These are phyloP conservation scores for Sclerotinia glacialis DNA, from an alignment of 2,329 filamentous ascomycete species.

Conservation along the genomic window DNA sequence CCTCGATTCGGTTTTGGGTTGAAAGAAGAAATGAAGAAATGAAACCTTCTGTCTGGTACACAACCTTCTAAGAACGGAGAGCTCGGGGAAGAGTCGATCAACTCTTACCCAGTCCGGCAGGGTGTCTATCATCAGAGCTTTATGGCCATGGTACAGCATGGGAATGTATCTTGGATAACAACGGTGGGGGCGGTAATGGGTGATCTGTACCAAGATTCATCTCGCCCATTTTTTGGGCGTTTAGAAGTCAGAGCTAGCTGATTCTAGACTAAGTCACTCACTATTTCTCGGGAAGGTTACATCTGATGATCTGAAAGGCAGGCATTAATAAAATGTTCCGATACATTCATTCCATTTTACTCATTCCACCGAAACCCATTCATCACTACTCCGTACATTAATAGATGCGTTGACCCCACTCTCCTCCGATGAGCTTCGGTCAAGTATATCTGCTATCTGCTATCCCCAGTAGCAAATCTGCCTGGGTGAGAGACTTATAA, in stretches of 20 bases:
- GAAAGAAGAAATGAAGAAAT: not conserved
- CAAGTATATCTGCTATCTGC: not conserved
- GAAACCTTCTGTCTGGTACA: not conserved
- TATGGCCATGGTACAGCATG: not conserved
- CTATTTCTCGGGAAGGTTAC: not conserved
- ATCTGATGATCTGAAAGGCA: not conserved
- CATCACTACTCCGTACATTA: not conserved
- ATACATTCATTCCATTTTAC: not conserved
- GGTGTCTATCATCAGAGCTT: not conserved
- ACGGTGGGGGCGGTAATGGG: not conserved
- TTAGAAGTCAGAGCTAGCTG: slow-evolving; percentile 9
- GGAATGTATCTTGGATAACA: not conserved
- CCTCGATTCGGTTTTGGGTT: not conserved
- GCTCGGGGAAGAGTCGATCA: too few species aligned
- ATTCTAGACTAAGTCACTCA: not conserved
- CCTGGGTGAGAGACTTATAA: not conserved
- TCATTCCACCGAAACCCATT: not conserved
- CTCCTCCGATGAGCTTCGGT: not conserved
- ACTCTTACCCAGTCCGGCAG: too few species aligned
- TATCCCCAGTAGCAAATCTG: slow-evolving; percentile 1
- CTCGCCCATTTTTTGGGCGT: slow-evolving; percentile 9
- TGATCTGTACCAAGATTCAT: slow-evolving; percentile 16
- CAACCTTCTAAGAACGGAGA: not conserved
- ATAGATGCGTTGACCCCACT: slow-evolving; percentile 2
- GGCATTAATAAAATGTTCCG: not conserved